These are phyloP conservation scores for Paramecium biaurelia DNA, from an alignment of 73 alveolate species.

Conservation along the genomic window DNA sequence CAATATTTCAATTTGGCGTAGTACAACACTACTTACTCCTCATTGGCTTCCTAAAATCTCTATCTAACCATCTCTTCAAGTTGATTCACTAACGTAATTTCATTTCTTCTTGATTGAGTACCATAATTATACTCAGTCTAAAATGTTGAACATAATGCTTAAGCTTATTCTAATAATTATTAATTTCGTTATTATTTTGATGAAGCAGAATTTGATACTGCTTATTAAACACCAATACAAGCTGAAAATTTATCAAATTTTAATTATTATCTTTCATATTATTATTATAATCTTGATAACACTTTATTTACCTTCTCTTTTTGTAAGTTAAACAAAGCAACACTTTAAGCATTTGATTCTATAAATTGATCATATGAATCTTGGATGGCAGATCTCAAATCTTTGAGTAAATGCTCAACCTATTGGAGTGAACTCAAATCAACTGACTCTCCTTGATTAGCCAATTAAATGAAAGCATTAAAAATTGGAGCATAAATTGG, in stretches of 20 bases:
- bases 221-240: conserved; percentile 22
- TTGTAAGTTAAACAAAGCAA: not conserved
- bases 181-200: not conserved
- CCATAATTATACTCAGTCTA: not conserved
- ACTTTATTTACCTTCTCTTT: not conserved
- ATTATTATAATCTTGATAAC: not conserved
- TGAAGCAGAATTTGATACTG: not conserved
- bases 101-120: conserved; percentile 1
- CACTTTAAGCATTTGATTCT: not conserved
- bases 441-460: not conserved
- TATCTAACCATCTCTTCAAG: conserved; percentile 9
- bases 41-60: not conserved
- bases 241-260: not conserved
- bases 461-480: not conserved
- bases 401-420: not conserved
- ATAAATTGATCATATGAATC: not conserved
- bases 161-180: not conserved
- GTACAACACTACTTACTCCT: not conserved
- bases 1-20: not conserved
- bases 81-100: not conserved
- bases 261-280: not conserved
- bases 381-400: not conserved
- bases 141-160: not conserved
- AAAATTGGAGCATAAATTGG: not conserved
- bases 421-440: not conserved